These are phyloP conservation scores for Phytophthora podocarpi DNA, from an alignment of 352 stramenopile genomes.

Conservation along the genomic window DNA sequence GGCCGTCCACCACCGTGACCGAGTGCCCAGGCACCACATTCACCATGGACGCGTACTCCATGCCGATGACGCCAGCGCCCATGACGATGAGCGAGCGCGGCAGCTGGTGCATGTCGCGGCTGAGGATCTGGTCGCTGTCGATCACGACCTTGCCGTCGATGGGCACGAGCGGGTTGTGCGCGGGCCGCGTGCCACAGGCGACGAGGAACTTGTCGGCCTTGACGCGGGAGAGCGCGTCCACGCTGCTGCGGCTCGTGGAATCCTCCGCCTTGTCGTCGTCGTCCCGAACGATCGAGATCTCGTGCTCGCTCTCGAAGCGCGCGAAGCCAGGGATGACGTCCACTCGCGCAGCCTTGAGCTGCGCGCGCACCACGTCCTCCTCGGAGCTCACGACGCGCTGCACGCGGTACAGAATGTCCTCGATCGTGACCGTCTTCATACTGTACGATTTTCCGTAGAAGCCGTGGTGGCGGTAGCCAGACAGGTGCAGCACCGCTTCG, in stretches of 20 bases:
- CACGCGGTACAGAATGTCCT: constrained; percentile 84
- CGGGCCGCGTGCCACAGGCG: constrained; percentile 82
- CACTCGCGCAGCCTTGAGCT: constrained; percentile 78
- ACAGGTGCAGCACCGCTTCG: constrained; percentile 90
- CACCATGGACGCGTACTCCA: constrained; percentile 93
- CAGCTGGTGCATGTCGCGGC: constrained; percentile 63
- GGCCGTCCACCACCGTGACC: constrained; percentile 87
- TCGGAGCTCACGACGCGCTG: constrained; percentile 79
- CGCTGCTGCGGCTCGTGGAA: constrained; percentile 12
- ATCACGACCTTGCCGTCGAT: constrained; percentile 87
- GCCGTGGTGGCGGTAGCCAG: constrained; percentile 89
- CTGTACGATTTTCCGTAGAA: constrained; percentile 90
- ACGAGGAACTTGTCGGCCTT: constrained; percentile 85
- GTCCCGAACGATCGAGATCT: constrained; percentile 74
- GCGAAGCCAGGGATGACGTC: constrained; percentile 75
- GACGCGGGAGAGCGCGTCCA: constrained; percentile 50
- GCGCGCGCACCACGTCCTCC: constrained; percentile 81
- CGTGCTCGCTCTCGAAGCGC: constrained; percentile 76
- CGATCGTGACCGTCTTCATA: constrained; percentile 83
- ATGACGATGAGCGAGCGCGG: constrained; percentile 83
- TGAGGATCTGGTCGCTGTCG: constrained; percentile 85
- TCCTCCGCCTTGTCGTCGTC: constrained; percentile 19
- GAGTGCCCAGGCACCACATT: constrained; percentile 87
- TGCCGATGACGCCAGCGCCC: constrained; percentile 88
- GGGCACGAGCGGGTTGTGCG: constrained; percentile 75